These are phyloP conservation scores for Pseudogymnoascus sp. DNA, from an alignment of 2,329 filamentous ascomycete genomes.

Conservation along the genomic window DNA sequence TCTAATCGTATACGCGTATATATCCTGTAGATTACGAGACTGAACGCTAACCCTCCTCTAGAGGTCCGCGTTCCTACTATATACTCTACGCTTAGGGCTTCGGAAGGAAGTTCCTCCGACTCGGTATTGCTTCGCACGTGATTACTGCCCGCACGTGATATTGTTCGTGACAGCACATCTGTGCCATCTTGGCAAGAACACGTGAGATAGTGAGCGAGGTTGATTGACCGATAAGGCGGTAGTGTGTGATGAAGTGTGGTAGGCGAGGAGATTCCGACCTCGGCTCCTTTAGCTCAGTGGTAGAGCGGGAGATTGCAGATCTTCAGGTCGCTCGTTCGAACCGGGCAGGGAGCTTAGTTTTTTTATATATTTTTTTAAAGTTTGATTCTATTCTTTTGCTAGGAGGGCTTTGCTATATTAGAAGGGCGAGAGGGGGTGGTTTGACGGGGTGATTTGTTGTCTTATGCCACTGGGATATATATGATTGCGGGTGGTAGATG, in stretches of 20 bases:
- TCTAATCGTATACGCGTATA: too few species aligned
- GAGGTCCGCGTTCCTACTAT: too few species aligned
- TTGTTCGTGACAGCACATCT: too few species aligned
- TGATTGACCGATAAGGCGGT: not conserved
- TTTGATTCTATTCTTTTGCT: too few species aligned
- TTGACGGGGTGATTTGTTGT: not conserved
- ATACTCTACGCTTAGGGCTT: too few species aligned
- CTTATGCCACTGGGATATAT: not conserved
- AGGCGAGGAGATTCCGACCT: not conserved
- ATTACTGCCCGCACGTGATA: too few species aligned
- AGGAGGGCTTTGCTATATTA: too few species aligned
- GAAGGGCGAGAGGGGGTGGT: not conserved
- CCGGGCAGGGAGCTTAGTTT: slow-evolving; percentile 8
- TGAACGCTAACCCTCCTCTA: too few species aligned
- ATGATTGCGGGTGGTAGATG: not conserved
- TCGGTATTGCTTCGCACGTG: too few species aligned
- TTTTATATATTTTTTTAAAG: not conserved
- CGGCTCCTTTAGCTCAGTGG: slow-evolving; percentile 11
- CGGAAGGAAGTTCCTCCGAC: too few species aligned
- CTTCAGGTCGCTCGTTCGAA: slow-evolving; percentile 11
- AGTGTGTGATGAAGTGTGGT: not conserved
- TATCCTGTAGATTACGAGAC: too few species aligned
- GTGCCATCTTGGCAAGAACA: not conserved
- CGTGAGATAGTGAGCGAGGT: not conserved
- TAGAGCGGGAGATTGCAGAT: slow-evolving; percentile 12